Base-by-base conservation (phyloP, 257 asterid species). In the Sherardia arvensis region DNA sequence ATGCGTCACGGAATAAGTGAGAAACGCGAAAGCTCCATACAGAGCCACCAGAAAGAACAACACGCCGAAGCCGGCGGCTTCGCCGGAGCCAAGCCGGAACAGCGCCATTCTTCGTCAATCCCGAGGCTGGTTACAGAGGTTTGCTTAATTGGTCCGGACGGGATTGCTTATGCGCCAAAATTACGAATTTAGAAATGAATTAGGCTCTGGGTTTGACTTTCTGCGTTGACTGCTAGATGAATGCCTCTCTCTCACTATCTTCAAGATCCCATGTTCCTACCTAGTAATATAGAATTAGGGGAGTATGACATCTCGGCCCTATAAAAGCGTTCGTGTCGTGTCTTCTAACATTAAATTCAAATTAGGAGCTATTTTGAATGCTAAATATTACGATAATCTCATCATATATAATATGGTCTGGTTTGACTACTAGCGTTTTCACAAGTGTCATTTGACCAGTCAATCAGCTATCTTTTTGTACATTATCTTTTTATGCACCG, bases 11-110 rank as follows among this genome's bases (percentile, higher is more conserved):
- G 79, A 76, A 75, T 90, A 76, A 0, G 69, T 87, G 4, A 82
- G 54, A 64, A 65, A 74, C 1, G 96, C 83, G 7, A 79, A 70
- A 27, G 75, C 7, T 56, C 94, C 97, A 68, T 81, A 93, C 22
- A 90, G 69, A 65, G 71, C 53, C 43, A 73, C 74, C 59, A 90
- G 79, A 29, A 63, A 59, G 59, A 85, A 74, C 15, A 93, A 65
- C 1, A 84, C 74, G 71, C 84, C 90, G 86, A 87, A 82, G 66
- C 94, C 96, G 62, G 88, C 72, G 66, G 76, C 68, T 32, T 93
- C 99, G 66, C 83, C 90, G 70, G 87, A 67, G 73, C 72, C 76
- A 64, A 81, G 78, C 71, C 87, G 62, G 68, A 71, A 63, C 10
- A 77, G 61, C 73, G 82, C 83, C 97, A 89, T 89, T 59, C 18